phyloP scores from a whole-genome alignment of 495 filamentous ascomycete species.

The Parathielavia hyrcaniae region DNA sequence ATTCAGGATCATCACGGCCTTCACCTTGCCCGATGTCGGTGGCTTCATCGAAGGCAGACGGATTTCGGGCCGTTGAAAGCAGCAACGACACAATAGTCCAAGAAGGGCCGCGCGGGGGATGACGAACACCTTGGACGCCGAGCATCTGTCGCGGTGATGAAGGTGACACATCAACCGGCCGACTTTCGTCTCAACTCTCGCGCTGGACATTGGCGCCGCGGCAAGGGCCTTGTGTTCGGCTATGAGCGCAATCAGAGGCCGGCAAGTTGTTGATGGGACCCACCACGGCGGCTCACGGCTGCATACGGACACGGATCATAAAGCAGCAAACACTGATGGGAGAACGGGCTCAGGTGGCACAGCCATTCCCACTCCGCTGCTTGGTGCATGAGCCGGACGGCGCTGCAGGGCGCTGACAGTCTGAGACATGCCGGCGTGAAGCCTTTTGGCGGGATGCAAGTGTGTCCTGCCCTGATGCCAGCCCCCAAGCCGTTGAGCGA shows the following conservation, averaged over 20 bases:
- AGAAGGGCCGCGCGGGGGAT: constrained; percentile 10
- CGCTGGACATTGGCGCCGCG: background rate
- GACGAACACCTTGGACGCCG: constrained; percentile 7
- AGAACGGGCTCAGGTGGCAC: background rate
- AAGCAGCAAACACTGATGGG: background rate
- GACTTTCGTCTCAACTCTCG: too few relatives aligned
- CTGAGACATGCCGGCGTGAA: background rate
- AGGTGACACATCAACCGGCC: constrained; percentile 7
- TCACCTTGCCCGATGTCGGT: background rate
- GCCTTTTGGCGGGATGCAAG: too few relatives aligned
- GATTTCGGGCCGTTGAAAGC: background rate
- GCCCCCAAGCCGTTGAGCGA: too few relatives aligned
- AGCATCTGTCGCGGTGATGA: background rate
- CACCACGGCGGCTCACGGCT: background rate
- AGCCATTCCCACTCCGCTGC: background rate
- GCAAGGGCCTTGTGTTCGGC: constrained; percentile 9
- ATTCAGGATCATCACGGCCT: background rate
- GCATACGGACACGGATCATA: too few relatives aligned
- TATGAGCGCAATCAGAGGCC: constrained; percentile 4
- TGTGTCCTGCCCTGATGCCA: too few relatives aligned
- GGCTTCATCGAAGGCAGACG: constrained; percentile 8
- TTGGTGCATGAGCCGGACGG: background rate
- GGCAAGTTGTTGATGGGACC: background rate
- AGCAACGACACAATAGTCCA: background rate
- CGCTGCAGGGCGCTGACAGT: background rate